A percentile compares a stretch with the other conserved stretches of the same genome.
Evolutionary conservation across 176 grass and related monocot genomes (phyloP).

Genomic region (Saccharum officinarum): DNA sequence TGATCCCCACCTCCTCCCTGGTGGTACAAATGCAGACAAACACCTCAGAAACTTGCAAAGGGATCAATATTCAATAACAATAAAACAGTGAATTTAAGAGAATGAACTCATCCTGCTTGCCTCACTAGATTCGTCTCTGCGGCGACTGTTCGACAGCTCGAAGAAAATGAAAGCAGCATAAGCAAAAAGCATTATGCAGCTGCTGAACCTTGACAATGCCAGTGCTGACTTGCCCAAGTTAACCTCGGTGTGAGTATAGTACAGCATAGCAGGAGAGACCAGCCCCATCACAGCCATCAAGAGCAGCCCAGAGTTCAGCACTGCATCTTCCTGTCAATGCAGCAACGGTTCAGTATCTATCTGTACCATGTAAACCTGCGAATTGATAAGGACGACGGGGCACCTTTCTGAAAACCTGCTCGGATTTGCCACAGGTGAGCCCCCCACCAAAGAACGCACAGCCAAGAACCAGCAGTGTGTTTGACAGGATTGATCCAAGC

Average conservation of each 20-base stretch:
- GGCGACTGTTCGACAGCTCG: constrained; percentile 41
- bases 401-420: constrained; percentile 77
- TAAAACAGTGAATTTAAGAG: background rate
- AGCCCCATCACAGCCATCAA: constrained; percentile 76
- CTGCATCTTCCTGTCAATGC: constrained; percentile 54
- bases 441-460: constrained; percentile 78
- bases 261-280: constrained; percentile 65
- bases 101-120: constrained; percentile 28
- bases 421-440: constrained; percentile 48
- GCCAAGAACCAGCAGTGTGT: constrained; percentile 76
- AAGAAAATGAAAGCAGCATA: constrained; percentile 75
- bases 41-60: constrained; percentile 15
- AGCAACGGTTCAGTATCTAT: constrained; percentile 2
- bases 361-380: background rate
- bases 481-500: constrained; percentile 77
- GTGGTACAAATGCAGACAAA: constrained; percentile 29
- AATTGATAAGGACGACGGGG: background rate
- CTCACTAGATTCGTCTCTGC: constrained; percentile 32
- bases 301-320: constrained; percentile 78
- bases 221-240: constrained; percentile 68
- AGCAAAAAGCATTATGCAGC: constrained; percentile 80
- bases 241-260: constrained; percentile 69
- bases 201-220: constrained; percentile 76
- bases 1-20: constrained; percentile 46
- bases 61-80: background rate